These are phyloP conservation scores for Trichophyton simii DNA, from an alignment of 2,329 filamentous ascomycete genomes.

Conservation along the genomic window DNA sequence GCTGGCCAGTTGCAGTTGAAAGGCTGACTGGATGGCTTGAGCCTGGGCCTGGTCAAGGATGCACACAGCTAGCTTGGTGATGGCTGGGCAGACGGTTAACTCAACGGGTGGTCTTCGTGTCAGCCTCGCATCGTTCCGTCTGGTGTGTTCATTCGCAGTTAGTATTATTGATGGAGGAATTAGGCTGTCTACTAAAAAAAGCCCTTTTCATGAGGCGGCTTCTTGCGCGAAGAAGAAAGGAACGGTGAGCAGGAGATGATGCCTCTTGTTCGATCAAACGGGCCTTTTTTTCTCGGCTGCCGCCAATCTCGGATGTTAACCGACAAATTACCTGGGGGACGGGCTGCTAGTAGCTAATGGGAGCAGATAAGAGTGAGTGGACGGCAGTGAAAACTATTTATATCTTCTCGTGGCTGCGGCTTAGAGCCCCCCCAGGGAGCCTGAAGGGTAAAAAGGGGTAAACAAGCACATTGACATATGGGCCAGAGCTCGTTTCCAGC, in stretches of 20 bases:
- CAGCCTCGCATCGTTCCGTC: background rate
- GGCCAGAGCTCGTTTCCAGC: background rate
- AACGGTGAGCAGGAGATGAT: too few relatives aligned
- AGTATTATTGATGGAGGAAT: background rate
- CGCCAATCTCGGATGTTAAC: too few relatives aligned
- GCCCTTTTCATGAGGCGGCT: background rate
- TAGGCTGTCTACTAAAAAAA: background rate
- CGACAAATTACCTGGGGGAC: too few relatives aligned
- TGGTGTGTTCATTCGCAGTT: background rate
- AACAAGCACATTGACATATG: background rate
- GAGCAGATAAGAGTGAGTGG: background rate
- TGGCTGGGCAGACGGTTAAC: background rate
- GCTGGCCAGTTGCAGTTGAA: background rate
- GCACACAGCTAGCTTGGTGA: background rate
- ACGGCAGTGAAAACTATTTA: background rate
- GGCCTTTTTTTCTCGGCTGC: too few relatives aligned
- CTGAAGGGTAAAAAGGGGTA: background rate
- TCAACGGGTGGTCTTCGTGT: background rate
- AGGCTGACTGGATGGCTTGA: background rate
- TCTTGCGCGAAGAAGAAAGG: too few relatives aligned
- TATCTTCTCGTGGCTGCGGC: conserved; percentile 1
- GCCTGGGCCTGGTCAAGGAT: background rate
- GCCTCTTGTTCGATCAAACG: too few relatives aligned
- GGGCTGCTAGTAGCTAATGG: too few relatives aligned
- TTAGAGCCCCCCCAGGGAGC: background rate